A percentile compares a stretch with the other conserved stretches of the same genome.
phyloP scores from a whole-genome alignment of 75 land plant species.

The Picea sitchensis region DNA sequence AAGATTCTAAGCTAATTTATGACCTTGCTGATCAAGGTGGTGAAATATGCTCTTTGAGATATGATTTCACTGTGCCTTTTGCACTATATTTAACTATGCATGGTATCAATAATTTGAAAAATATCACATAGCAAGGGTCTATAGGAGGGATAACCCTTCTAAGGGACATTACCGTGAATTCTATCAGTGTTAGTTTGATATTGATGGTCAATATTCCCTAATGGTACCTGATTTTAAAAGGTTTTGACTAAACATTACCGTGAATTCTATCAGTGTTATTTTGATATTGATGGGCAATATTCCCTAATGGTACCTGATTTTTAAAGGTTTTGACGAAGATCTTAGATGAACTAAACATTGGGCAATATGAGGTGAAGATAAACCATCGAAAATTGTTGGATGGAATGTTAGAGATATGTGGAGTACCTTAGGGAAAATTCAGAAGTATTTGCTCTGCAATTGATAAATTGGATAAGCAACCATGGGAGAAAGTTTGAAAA shows the following conservation, averaged over 20 bases:
- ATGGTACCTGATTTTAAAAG: constrained; percentile 83
- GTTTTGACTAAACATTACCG: constrained; percentile 76
- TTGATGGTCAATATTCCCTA: constrained; percentile 66
- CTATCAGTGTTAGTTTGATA: constrained; percentile 92
- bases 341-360: constrained; percentile 72
- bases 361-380: constrained; percentile 88
- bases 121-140: constrained; percentile 87
- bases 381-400: constrained; percentile 79
- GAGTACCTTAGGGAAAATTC: constrained; percentile 71
- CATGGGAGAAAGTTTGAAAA: constrained; percentile 67
- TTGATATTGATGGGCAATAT: constrained; percentile 88
- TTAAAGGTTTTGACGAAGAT: constrained; percentile 71
- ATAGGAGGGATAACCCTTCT: constrained; percentile 85
- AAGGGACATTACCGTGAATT: constrained; percentile 88
- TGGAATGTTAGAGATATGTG: constrained; percentile 86
- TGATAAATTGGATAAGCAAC: constrained; percentile 80
- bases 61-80: constrained; percentile 92
- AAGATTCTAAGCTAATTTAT: constrained; percentile 87
- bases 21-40: constrained; percentile 99
- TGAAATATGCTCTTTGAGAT: constrained; percentile 76
- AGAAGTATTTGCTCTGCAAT: constrained; percentile 88
- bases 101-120: constrained; percentile 49
- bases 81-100: constrained; percentile 84
- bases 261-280: constrained; percentile 92
- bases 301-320: constrained; percentile 75